Evolutionary conservation across 352 stramenopile genomes (phyloP).

Genomic region (Phytophthora sp.): DNA sequence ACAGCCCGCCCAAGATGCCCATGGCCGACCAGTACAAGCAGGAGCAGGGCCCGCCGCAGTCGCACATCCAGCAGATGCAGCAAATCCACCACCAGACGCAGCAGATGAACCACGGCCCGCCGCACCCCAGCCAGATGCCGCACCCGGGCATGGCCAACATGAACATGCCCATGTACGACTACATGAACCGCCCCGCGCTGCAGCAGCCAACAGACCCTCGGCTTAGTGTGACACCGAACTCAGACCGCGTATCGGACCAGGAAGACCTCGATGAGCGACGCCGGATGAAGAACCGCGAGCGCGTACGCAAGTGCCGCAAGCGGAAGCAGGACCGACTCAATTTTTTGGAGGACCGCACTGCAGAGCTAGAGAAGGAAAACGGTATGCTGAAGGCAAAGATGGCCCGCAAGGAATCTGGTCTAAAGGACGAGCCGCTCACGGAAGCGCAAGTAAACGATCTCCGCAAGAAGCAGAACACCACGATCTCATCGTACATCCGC

Average conservation of each 20-base stretch:
- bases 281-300: conserved; percentile 90
- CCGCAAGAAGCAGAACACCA: conserved; percentile 84
- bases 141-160: conserved; percentile 64
- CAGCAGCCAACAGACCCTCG: conserved; percentile 50
- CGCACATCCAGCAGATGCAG: conserved; percentile 49
- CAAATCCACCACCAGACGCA: conserved; percentile 61
- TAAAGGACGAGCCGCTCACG: conserved; percentile 50
- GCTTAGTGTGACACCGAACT: conserved; percentile 66
- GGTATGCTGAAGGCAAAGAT: conserved; percentile 76
- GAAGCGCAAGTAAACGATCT: conserved; percentile 77
- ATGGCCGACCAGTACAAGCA: conserved; percentile 57
- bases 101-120: conserved; percentile 50
- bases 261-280: conserved; percentile 86
- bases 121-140: conserved; percentile 41
- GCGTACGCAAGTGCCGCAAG: conserved; percentile 89
- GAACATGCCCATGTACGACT: conserved; percentile 88
- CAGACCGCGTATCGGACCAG: conserved; percentile 70
- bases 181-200: conserved; percentile 75
- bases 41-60: conserved; percentile 30
- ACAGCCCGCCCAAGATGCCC: conserved; percentile 65
- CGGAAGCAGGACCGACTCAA: conserved; percentile 89
- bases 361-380: conserved; percentile 88
- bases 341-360: conserved; percentile 85
- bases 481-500: conserved; percentile 69
- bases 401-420: conserved; percentile 49